phyloP scores from a whole-genome alignment of 352 stramenopile species.

The Phytophthora hibernalis region DNA sequence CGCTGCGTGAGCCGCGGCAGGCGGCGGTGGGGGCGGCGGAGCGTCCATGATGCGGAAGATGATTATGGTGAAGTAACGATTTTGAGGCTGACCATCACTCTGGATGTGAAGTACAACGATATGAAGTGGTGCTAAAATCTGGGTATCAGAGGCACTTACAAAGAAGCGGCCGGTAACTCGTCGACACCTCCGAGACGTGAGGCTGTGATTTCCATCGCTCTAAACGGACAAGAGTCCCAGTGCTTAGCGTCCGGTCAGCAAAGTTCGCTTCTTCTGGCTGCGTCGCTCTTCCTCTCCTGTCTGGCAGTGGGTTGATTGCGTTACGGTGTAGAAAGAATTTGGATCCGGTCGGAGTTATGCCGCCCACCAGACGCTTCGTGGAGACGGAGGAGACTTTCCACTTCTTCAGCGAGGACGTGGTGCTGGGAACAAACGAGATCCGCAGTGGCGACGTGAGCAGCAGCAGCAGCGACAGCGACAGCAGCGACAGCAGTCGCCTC shows the following conservation, averaged over 20 bases:
- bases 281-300: neutral
- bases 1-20: constrained; percentile 6
- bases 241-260: neutral
- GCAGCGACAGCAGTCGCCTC: constrained; percentile 20
- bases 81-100: neutral
- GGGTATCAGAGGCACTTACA: neutral
- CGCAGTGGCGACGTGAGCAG: constrained; percentile 39
- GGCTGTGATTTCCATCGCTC: neutral
- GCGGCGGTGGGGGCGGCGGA: constrained; percentile 27
- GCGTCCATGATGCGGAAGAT: constrained; percentile 5
- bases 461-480: constrained; percentile 25
- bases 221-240: neutral
- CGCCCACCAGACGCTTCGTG: constrained; percentile 38
- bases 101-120: neutral
- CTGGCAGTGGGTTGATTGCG: constrained; percentile 2
- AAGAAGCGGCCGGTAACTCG: neutral
- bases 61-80: constrained; percentile 1
- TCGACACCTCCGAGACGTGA: neutral
- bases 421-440: constrained; percentile 71
- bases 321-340: constrained; percentile 2
- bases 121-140: neutral
- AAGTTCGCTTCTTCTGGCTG: neutral
- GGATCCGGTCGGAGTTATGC: constrained; percentile 10
- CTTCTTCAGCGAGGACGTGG: constrained; percentile 71
- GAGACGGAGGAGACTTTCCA: constrained; percentile 71